These are phyloP conservation scores for Eruca vesicaria DNA, from an alignment of 441 rosid species.

Conservation along the genomic window DNA sequence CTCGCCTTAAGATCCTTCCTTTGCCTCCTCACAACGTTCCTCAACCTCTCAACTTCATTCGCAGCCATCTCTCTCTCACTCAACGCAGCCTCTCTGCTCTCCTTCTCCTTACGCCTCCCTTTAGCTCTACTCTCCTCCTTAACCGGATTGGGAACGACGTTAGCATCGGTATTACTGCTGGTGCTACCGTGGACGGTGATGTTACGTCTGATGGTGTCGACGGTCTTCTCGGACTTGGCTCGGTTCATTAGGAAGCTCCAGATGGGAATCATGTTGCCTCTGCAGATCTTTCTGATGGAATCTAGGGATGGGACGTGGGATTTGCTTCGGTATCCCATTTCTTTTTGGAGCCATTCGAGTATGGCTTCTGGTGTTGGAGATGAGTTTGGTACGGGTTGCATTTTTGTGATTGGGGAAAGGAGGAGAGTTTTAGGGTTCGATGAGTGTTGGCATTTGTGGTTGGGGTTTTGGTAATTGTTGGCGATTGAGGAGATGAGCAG, in stretches of 20 bases:
- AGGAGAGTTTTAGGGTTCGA: not conserved
- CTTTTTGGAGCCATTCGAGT: slow-evolving; percentile 81
- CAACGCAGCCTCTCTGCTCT: slow-evolving; percentile 67
- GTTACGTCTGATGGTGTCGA: slow-evolving; percentile 69
- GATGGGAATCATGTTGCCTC: slow-evolving; percentile 81
- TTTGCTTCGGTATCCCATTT: slow-evolving; percentile 73
- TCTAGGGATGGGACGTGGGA: slow-evolving; percentile 65
- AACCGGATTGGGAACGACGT: slow-evolving; percentile 3
- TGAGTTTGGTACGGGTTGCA: slow-evolving; percentile 52
- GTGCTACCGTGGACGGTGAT: slow-evolving; percentile 69
- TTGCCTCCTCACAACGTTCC: slow-evolving; percentile 69
- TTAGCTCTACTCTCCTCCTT: slow-evolving; percentile 49
- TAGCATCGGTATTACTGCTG: slow-evolving; percentile 20
- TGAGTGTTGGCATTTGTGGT: not conserved
- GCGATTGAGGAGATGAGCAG: not conserved
- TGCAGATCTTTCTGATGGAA: slow-evolving; percentile 62
- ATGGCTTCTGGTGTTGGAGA: slow-evolving; percentile 71
- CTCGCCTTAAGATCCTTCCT: slow-evolving; percentile 76
- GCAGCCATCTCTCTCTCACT: slow-evolving; percentile 68
- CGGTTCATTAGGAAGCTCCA: slow-evolving; percentile 64
- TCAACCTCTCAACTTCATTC: slow-evolving; percentile 78
- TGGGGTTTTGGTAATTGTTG: slow-evolving; percentile 1
- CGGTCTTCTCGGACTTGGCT: slow-evolving; percentile 84
- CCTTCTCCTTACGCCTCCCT: slow-evolving; percentile 66
- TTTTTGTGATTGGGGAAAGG: slow-evolving; percentile 17